Evolutionary conservation across 164 flowering plant species (phyloP), one percentile per base, ranked within the genome.

Genomic region (Santalum album): DNA sequence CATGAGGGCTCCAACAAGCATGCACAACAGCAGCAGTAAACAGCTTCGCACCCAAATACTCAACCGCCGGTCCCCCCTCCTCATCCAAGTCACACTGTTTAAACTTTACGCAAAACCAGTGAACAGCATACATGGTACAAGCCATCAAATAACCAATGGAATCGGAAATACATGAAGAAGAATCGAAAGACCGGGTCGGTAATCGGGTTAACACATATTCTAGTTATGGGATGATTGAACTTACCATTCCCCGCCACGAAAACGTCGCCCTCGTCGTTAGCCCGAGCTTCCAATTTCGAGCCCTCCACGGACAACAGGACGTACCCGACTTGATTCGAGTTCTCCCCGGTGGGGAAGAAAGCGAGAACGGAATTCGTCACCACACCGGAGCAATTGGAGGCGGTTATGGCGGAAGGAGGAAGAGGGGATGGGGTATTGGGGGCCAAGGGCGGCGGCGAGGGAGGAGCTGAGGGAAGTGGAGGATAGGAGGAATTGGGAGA

Each of bases 1-100:
- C 26, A 71, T 86, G 85, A 0, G 79, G 84, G 64, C 72, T 86
- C 95, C 90, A 87, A 71, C 92, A 79, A 61, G 84, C 82, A 64
- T 72, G 57, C 1, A 58, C 73, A 62, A 90, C 68, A 7, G 64
- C 48, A 46, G 38, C 42, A 60, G 59, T 72, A 48, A 86, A 82
- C 14, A 44, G 26, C 48, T 74, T 79, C 16, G 53, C 47, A 32
- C 79, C 78, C 36, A 80, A 26, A 57, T 64, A 58, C 47, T 65
- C 69, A 57, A 83, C 65, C 61, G 4, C 51, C 1, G 75, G 79
- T 38, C 23, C 61, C 29, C 47, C 63, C 24, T 18, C 14, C 4
- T 14, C 44, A 29, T 58, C 50, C 22, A 55, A 39, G 42, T 40
- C 55, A 15, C 3, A 1, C 1, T 12, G 53, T 11, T 22, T 53